Evolutionary conservation across 2,329 filamentous ascomycete genomes (phyloP).

Genomic region (Aspergillus latus): DNA sequence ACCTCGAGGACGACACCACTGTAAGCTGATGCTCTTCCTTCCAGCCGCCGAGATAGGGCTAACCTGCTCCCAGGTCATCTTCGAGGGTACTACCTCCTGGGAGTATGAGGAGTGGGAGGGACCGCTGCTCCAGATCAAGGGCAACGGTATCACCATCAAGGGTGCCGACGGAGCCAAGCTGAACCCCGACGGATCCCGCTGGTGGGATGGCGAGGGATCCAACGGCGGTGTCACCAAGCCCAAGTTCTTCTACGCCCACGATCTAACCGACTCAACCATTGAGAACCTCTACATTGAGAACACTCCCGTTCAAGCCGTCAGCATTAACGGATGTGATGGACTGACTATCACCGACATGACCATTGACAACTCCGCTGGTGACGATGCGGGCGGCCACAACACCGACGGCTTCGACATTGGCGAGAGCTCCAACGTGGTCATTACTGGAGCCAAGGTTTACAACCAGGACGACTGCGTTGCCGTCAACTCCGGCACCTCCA

Average conservation of each 20-base stretch:
- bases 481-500: constrained; percentile 55
- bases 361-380: constrained; percentile 60
- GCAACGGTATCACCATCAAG: constrained; percentile 55
- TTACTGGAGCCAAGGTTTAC: constrained; percentile 53
- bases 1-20: constrained; percentile 8
- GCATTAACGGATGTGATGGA: constrained; percentile 46
- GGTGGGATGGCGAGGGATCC: constrained; percentile 62
- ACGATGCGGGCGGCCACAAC: constrained; percentile 49
- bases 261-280: constrained; percentile 34
- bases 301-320: constrained; percentile 40
- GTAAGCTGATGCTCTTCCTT: neutral
- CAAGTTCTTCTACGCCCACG: constrained; percentile 60
- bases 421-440: constrained; percentile 50
- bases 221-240: constrained; percentile 66
- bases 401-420: constrained; percentile 49
- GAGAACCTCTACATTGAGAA: constrained; percentile 37
- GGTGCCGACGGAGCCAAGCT: constrained; percentile 54
- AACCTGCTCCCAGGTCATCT: constrained; percentile 50
- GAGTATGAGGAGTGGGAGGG: constrained; percentile 65
- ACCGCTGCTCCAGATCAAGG: constrained; percentile 62
- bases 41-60: neutral
- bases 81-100: constrained; percentile 66
- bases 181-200: constrained; percentile 56
- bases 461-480: constrained; percentile 64
- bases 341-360: constrained; percentile 54